phyloP scores from a whole-genome alignment of 2,329 filamentous ascomycete species.

The Xylariaceae sp. region DNA sequence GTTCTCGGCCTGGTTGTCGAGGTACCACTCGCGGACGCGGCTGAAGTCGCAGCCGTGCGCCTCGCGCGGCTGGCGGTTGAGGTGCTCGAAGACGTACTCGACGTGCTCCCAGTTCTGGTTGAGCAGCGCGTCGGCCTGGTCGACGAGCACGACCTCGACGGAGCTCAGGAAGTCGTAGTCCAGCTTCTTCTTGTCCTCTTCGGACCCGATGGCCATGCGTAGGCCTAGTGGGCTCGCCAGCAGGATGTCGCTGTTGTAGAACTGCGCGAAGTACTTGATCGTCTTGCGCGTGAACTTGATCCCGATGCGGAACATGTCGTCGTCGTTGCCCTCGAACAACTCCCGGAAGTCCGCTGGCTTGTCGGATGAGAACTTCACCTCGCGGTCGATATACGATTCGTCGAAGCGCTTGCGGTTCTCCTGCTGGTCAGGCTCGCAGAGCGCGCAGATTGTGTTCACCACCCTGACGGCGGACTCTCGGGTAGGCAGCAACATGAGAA shows the following conservation, averaged over 20 bases:
- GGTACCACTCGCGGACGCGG: slow-evolving; percentile 87
- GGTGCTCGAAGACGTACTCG: slow-evolving; percentile 86
- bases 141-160: slow-evolving; percentile 86
- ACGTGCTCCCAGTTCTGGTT: slow-evolving; percentile 99
- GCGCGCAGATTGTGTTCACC: slow-evolving; percentile 74
- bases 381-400: slow-evolving; percentile 76
- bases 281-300: slow-evolving; percentile 97
- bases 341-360: slow-evolving; percentile 87
- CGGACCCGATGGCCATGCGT: slow-evolving; percentile 85
- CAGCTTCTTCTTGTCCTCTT: slow-evolving; percentile 67
- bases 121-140: slow-evolving; percentile 89
- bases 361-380: slow-evolving; percentile 71
- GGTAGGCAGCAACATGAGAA: slow-evolving; percentile 88
- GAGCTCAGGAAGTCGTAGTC: slow-evolving; percentile 94
- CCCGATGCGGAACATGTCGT: slow-evolving; percentile 96
- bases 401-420: slow-evolving; percentile 94
- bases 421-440: slow-evolving; percentile 86
- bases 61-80: slow-evolving; percentile 89
- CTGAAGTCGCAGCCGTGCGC: slow-evolving; percentile 93
- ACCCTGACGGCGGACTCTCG: slow-evolving; percentile 82
- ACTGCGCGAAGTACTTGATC: slow-evolving; percentile 91
- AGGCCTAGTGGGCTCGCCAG: slow-evolving; percentile 89
- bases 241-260: slow-evolving; percentile 96
- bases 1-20: slow-evolving; percentile 81
- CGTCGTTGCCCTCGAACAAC: slow-evolving; percentile 91